Conservation (phyloP, 1,139 yeast genomes). For the Insectozyma bohioensis region DNA sequence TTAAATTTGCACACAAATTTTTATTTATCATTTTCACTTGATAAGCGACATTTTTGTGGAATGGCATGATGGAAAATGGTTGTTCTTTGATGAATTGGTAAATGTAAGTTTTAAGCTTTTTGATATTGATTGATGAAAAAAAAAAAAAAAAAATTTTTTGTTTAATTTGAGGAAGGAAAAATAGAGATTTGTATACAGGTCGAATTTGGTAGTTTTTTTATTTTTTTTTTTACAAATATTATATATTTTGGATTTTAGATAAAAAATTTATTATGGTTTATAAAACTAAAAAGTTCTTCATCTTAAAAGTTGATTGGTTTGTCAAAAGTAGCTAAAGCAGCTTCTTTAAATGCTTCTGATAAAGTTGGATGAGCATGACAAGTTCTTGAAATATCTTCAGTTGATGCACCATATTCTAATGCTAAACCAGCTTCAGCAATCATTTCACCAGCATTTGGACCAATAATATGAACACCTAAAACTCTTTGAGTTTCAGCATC, state of each 20-base stretch:
- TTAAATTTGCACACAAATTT: conserved; percentile 45
- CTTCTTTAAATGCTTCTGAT: conserved; percentile 98
- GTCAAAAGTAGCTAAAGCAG: conserved; percentile 88
- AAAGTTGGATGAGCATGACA: conserved; percentile 99
- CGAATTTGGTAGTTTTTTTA: no score
- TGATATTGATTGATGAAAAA: no score
- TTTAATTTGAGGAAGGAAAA: no score
- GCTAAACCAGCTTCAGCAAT: conserved; percentile 98
- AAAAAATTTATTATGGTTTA: no score
- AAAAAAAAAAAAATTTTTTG: no score
- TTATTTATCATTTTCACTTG: conserved; percentile 48
- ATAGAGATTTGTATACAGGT: no score
- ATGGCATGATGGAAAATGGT: no score
- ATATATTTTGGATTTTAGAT: no score
- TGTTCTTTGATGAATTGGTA: no score
- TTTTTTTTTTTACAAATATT: no score
- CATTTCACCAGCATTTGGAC: conserved; percentile 99
- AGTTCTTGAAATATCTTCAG: conserved; percentile 96
- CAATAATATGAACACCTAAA: conserved; percentile 95
- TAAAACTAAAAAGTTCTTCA: no score
- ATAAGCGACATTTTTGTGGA: conserved; percentile 45
- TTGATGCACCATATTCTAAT: conserved; percentile 96
- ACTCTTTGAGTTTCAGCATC: conserved; percentile 98
- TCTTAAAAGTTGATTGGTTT: conserved; percentile 85
- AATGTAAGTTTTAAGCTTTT: no score